Evolutionary conservation across 306 rosid genomes (phyloP), one percentile per base, ranked within the genome.

Genomic region (Crotalaria pallida): DNA sequence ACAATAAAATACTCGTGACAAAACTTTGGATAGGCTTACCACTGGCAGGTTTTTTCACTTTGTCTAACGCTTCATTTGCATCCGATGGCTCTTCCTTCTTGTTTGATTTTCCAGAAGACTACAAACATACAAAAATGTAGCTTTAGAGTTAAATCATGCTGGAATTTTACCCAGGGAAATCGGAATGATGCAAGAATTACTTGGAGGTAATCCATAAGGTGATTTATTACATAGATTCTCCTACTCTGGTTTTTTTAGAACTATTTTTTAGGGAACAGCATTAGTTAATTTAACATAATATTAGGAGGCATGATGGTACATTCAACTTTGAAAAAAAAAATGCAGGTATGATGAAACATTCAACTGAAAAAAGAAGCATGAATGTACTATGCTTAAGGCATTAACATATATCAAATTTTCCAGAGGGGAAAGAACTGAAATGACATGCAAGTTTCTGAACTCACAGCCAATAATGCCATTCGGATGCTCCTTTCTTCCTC

Each of bases 391-490:
- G 48, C 68, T 49, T 18, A 56, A 63, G 70, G 72, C 61, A 40
- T 64, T 45, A 57, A 72, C 56, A 40, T 10, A 66, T 29, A 66
- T 33, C 26, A 11, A 48, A 36, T 27, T 49, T 65, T 26, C 49
- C 55, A 2, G 19, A 16, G 41, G 33, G 41, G 40, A 63, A 9
- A 23, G 69, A 59, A 15, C 51, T 27, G 23, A 50, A 48, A 9
- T 57, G 45, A 62, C 17, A 34, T 8, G 52, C 56, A 76, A 64
- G 63, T 64, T 57, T 60, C 48, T 69, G 69, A 72, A 87, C 99
- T 91, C 82, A 94, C 97, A 70, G 99, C 99, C 81, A 94, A 81
- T 80, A 94, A 89, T 56, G 99, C 87, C 99, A 94, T 91, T 31
- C 97, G 89, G 48, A 94, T 88, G 78, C 80, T 80, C 81, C 99